A percentile compares a stretch with the other conserved stretches of the same genome.
Evolutionary conservation across 331 rosid genomes (phyloP).

Genomic region (Acacia concinna): DNA sequence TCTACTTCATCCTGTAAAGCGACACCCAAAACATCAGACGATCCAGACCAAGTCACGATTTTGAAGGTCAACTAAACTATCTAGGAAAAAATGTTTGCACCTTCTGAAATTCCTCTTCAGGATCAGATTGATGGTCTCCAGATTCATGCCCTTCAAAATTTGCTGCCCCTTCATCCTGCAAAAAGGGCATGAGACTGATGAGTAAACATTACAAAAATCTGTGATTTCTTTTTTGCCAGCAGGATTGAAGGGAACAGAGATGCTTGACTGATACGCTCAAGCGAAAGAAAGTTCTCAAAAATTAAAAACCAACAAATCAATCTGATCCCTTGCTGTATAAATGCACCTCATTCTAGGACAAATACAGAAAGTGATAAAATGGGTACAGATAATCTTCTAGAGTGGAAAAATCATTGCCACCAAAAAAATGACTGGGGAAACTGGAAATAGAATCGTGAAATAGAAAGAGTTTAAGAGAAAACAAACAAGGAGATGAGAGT

Average conservation of each 20-base stretch:
- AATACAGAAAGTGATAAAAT: neutral
- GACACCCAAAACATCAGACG: slow-evolving; percentile 25
- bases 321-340: neutral
- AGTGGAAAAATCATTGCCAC: neutral
- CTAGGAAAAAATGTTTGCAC: slow-evolving; percentile 39
- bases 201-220: neutral
- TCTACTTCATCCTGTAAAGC: slow-evolving; percentile 51
- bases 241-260: neutral
- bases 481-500: neutral
- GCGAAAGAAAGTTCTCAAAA: neutral
- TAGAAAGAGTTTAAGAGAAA: neutral
- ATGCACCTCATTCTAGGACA: neutral
- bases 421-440: neutral
- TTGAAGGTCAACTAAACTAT: slow-evolving; percentile 16
- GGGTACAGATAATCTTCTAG: neutral
- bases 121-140: slow-evolving; percentile 52
- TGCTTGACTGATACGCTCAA: slow-evolving; percentile 1
- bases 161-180: slow-evolving; percentile 58
- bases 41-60: slow-evolving; percentile 16
- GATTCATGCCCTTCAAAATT: slow-evolving; percentile 61
- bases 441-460: neutral
- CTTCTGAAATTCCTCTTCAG: slow-evolving; percentile 59
- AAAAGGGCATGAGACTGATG: slow-evolving; percentile 15
- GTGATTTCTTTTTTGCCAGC: neutral
- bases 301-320: neutral